Base-by-base conservation (phyloP, 2,329 filamentous ascomycete genomes). In the Fusarium sp. region DNA sequence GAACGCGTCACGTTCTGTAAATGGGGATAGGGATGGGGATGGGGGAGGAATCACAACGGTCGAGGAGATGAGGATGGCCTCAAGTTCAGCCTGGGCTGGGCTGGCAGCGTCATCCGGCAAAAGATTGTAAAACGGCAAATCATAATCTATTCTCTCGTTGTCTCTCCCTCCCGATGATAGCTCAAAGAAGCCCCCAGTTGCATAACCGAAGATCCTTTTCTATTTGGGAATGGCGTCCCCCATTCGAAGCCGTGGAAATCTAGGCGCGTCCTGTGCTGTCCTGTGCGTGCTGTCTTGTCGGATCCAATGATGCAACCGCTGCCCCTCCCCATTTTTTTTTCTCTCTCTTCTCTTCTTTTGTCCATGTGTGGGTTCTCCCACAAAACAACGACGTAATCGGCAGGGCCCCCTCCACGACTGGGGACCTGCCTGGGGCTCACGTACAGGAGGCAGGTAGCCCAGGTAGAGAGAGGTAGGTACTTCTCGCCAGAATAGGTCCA, bases 301-400 rank as follows among this genome's bases (percentile, higher is more conserved):
- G 61, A 63, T 58, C 63, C 62, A 64, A 74, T 74, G 71, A 74
- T 74, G 71, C 70, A 74, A 73, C 70, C 46, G 61, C 58, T 64
- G 56, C 57, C 42, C 51, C 60, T 55, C 61, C 63, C 61, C 61
- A 51, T 42, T 71, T 60, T 58, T 46, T 50, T 31, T 14, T 49
- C 55, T 31, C 55, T 49, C 64, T 40, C 58, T 61, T 61, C 58
- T 55, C 57, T 56, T 62, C 61, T 51, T 55, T 40, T 62, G 50
- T 62, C 60, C 64, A 56, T 57, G 67, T 57, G 67, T 71, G 65
- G 53, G 29, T 55, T 70, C 33, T 60, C 44, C 61, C 64, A 57
- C 65, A 66, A 58, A 68, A 66, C 68, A 66, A 57, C 68, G 68
- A 70, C 68, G 68, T 70, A 70, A 70, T 70, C 55, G 68, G 65